Evolutionary conservation across 352 stramenopile genomes (phyloP), one percentile per base, ranked within the genome.

Genomic region (Phytophthora boehmeriae): DNA sequence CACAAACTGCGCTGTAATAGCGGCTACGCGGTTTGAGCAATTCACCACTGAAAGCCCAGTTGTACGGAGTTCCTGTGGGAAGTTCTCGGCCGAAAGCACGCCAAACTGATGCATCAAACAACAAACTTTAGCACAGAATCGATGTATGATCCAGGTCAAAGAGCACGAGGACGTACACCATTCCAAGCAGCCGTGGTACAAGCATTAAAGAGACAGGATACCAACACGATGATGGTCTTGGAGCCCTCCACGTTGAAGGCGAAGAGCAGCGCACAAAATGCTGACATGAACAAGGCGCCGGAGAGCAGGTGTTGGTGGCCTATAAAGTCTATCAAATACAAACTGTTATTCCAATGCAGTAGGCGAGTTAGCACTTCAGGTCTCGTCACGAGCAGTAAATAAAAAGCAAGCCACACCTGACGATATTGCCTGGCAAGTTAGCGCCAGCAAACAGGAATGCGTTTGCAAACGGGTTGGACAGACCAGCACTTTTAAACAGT

Each of bases 401-500:
- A 13, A 17, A 39, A 14, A 34, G 11, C 59, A 19, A n/a, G 5
- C 38, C 52, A 23, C 39, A 90, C 78, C 81, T 93, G 47, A 97
- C 49, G 11, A 97, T 47, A 59, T 98, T 98, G 13, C 93, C 93
- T 2, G 93, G 93, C 1, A 98, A 60, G 67, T 97, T 98, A 23
- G 88, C 84, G 6, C 83, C 73, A 11, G 93, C 92, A 83, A 98
- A 98, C 14, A 98, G 68, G 55, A 98, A 94, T 13, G 91, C 88
- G 75, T 98, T 98, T n/a, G 86, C 86, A 62, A 97, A 98, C 6
- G 83, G 80, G 34, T 97, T 88, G 57, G 86, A 80, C n/a, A 97
- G 70, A 23, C 95, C 73, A 34, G 97, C 80, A 27, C 71, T 80
- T 47, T 92, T 64, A 74, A 98, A 98, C 0, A 98, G 59, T 53